A percentile compares a stretch with the other conserved stretches of the same genome.
phyloP scores from a whole-genome alignment of 148 eudicot species.

The Amaranthus palmeri region DNA sequence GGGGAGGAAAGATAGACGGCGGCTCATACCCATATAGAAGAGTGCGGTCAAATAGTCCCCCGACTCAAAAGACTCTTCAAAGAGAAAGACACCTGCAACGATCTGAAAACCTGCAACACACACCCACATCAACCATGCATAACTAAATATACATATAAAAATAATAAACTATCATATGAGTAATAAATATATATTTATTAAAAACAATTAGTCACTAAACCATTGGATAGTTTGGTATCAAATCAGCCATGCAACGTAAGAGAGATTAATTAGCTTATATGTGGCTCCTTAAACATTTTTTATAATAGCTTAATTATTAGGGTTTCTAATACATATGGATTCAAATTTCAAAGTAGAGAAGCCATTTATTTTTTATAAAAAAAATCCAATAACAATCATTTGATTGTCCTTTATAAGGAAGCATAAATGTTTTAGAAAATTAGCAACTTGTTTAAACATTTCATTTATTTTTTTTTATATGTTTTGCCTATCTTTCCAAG shows the following conservation, averaged over 20 bases:
- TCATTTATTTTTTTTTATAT: neutral
- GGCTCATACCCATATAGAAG: no score
- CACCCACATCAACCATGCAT: no score
- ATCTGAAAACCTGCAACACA: no score
- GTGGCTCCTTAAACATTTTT: neutral
- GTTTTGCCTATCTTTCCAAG: neutral
- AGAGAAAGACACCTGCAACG: no score
- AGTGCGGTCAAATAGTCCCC: no score
- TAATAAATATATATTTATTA: neutral
- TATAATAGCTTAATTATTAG: neutral
- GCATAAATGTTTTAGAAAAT: neutral
- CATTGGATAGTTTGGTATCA: neutral
- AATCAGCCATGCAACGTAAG: neutral
- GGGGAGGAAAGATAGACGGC: no score
- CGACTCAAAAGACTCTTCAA: no score
- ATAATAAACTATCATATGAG: constrained; percentile 1
- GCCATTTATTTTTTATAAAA: neutral
- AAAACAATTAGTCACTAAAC: neutral
- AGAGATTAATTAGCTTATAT: neutral
- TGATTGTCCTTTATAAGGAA: constrained; percentile 14
- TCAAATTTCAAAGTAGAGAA: no score
- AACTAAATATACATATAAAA: no score
- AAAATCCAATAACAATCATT: neutral
- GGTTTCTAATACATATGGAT: no score
- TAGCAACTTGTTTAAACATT: neutral